These are phyloP conservation scores for Trichoderma afroharzianum DNA, from an alignment of 2,329 filamentous ascomycete species.

Conservation along the genomic window DNA sequence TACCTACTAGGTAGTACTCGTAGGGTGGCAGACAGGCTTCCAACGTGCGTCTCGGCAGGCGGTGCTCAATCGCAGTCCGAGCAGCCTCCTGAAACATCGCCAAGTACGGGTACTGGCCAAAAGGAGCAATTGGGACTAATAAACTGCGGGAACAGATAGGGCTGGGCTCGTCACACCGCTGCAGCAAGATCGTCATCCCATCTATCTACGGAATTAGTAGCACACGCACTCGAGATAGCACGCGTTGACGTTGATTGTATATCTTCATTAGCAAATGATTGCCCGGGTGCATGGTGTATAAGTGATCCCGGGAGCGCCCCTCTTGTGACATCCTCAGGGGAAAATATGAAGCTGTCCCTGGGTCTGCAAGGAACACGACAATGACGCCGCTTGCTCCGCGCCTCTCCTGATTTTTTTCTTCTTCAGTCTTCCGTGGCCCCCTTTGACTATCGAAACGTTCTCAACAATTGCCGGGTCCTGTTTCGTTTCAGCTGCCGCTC, in stretches of 20 bases:
- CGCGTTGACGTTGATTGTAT: background rate
- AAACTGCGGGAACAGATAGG: background rate
- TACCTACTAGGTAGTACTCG: too few species aligned
- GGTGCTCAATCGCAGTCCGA: background rate
- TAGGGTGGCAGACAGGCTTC: background rate
- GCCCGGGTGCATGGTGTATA: background rate
- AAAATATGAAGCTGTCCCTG: background rate
- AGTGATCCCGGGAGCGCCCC: background rate
- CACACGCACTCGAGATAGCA: background rate
- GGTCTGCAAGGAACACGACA: background rate
- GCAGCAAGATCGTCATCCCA: background rate
- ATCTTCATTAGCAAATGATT: background rate
- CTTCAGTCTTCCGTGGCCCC: background rate
- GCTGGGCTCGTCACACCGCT: conserved; percentile 6
- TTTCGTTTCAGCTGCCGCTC: conserved; percentile 1
- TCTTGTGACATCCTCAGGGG: background rate
- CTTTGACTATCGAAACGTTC: background rate
- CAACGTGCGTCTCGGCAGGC: background rate
- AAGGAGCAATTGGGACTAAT: background rate
- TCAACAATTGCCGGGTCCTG: background rate
- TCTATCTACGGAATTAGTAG: background rate
- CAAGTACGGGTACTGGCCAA: background rate
- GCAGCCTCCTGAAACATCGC: background rate
- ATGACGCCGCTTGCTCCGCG: conserved; percentile 4
- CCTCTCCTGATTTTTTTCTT: conserved; percentile 2